phyloP scores from a whole-genome alignment of 2,329 filamentous ascomycete species.

The Epichloe sylvatica region DNA sequence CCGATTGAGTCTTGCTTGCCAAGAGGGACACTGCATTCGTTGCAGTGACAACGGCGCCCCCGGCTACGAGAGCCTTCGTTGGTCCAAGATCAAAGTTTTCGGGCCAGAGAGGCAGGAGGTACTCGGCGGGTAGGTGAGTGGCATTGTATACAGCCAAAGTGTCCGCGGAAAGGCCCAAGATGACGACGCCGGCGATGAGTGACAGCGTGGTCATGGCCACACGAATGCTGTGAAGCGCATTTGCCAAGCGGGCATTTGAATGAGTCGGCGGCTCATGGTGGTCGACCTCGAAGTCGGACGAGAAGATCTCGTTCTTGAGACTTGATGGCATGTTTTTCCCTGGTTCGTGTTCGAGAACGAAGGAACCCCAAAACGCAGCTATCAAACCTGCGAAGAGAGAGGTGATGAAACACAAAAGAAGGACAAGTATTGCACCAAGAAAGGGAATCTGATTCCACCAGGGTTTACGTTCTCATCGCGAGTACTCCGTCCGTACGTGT shows the following conservation, averaged over 20 bases:
- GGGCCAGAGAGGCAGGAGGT: constrained; percentile 44
- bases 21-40: constrained; percentile 34
- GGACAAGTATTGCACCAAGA: background rate
- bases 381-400: no score
- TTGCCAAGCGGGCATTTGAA: constrained; percentile 25
- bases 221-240: constrained; percentile 29
- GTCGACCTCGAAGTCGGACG: constrained; percentile 37
- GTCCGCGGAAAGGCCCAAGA: constrained; percentile 41
- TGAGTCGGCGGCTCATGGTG: constrained; percentile 22
- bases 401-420: background rate
- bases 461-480: background rate
- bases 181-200: constrained; percentile 35
- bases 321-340: constrained; percentile 13
- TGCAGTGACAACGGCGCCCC: constrained; percentile 35
- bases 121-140: constrained; percentile 34
- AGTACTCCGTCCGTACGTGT: background rate
- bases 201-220: constrained; percentile 35
- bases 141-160: constrained; percentile 40
- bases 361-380: no score
- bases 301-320: constrained; percentile 26
- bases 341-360: no score
- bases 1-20: constrained; percentile 33
- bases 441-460: background rate
- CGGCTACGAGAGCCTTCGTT: constrained; percentile 39
- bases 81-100: constrained; percentile 41